Evolutionary conservation across 176 grass and related monocot genomes (phyloP).

Genomic region (Aechmea fasciata): DNA sequence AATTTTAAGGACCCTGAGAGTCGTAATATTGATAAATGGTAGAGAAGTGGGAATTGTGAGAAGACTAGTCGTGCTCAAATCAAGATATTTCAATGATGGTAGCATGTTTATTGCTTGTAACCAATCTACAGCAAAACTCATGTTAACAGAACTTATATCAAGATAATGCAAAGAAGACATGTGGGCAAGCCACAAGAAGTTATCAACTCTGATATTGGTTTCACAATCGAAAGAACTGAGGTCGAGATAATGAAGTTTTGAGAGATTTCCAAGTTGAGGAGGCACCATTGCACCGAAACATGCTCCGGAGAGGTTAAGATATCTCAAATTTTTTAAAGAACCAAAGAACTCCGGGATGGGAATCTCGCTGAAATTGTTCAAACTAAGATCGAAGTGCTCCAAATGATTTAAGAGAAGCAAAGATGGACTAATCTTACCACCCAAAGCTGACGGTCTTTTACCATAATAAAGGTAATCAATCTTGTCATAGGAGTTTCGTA

Average conservation of each 20-base stretch:
- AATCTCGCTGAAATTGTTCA: slow-evolving; percentile 10
- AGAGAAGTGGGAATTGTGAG: not conserved
- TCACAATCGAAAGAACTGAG: not conserved
- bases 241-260: slow-evolving; percentile 11
- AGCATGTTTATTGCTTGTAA: slow-evolving; percentile 5
- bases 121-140: not conserved
- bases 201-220: not conserved
- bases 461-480: no score
- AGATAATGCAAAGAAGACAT: slow-evolving; percentile 10
- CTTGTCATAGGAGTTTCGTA: not conserved
- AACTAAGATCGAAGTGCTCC: slow-evolving; percentile 29
- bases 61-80: fast-evolving
- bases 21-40: not conserved
- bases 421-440: slow-evolving; percentile 22
- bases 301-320: slow-evolving; percentile 16
- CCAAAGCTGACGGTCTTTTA: not conserved
- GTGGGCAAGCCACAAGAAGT: not conserved
- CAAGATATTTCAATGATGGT: slow-evolving; percentile 3
- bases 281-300: slow-evolving; percentile 13
- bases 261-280: slow-evolving; percentile 34
- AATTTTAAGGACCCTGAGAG: no score
- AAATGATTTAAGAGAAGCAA: slow-evolving; percentile 15
- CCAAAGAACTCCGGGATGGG: slow-evolving; percentile 17
- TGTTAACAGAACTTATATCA: not conserved
- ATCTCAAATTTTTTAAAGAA: slow-evolving; percentile 15